phyloP scores from a whole-genome alignment of 768 basidiomycete genomes.

The Mycena galericulata region DNA sequence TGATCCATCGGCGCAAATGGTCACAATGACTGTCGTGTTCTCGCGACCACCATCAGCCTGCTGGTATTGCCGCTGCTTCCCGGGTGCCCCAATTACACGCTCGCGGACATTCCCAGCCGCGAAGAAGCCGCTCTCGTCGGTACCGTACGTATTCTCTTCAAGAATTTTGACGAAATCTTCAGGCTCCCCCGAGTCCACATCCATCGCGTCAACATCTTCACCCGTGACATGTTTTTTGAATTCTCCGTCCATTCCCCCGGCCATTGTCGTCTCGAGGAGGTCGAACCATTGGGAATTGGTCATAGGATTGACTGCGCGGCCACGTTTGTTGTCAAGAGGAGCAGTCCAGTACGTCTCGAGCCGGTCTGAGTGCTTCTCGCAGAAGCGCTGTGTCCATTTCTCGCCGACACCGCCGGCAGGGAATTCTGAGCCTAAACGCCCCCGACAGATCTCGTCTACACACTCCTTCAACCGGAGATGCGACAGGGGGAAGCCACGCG shows the following conservation, averaged over 20 bases:
- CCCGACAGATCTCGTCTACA: constrained; percentile 37
- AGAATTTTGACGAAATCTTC: constrained; percentile 6
- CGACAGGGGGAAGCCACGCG: constrained; percentile 41
- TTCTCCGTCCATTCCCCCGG: no score
- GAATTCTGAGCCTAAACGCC: constrained; percentile 27
- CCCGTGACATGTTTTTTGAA: no score
- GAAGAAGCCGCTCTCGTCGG: constrained; percentile 35
- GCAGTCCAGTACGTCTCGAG: constrained; percentile 39
- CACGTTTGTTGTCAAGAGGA: constrained; percentile 38
- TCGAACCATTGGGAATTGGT: constrained; percentile 44
- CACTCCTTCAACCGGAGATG: no score
- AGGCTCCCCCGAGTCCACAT: no score
- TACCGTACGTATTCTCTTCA: constrained; percentile 7
- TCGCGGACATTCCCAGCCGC: constrained; percentile 28
- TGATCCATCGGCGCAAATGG: constrained; percentile 55
- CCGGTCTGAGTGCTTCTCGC: constrained; percentile 26
- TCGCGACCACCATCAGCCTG: constrained; percentile 47
- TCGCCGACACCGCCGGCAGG: constrained; percentile 39
- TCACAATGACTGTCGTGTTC: constrained; percentile 55
- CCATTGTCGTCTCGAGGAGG: constrained; percentile 34
- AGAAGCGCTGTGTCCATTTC: constrained; percentile 36
- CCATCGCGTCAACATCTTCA: no score
- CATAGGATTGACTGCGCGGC: constrained; percentile 43
- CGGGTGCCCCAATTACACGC: constrained; percentile 34
- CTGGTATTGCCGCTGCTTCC: constrained; percentile 45